phyloP scores from a whole-genome alignment of 2,329 filamentous ascomycete genomes.

The Fusarium subglutinans region DNA sequence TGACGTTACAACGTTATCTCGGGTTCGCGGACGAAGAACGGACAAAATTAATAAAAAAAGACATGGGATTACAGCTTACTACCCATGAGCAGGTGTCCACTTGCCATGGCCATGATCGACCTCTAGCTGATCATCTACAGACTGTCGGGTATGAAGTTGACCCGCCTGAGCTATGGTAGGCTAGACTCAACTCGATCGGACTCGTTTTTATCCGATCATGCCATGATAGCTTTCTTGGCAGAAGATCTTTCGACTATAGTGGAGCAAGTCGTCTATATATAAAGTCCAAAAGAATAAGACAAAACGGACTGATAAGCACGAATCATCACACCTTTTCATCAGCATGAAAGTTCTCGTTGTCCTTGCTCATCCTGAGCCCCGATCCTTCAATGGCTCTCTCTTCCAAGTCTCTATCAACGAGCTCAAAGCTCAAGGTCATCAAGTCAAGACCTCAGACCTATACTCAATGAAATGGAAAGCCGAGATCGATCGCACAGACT shows the following conservation, averaged over 20 bases:
- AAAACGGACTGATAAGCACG: fast-evolving
- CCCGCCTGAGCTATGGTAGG: background rate
- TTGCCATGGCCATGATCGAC: background rate
- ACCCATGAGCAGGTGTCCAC: background rate
- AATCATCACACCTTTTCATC: background rate
- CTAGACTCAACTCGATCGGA: background rate
- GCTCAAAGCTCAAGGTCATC: conserved; percentile 16
- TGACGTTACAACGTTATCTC: background rate
- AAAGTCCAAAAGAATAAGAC: background rate
- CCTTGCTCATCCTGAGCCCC: conserved; percentile 24
- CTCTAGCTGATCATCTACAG: background rate
- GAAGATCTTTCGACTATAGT: background rate
- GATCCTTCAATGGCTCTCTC: conserved; percentile 11
- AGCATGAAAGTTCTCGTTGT: conserved; percentile 16
- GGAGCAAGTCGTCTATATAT: background rate
- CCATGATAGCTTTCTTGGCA: background rate
- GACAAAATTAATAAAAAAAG: background rate
- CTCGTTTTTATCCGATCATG: background rate
- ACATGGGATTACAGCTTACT: background rate
- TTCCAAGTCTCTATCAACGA: conserved; percentile 8
- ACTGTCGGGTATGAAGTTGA: background rate
- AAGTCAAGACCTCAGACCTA: conserved; percentile 17
- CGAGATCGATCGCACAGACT: conserved; percentile 11
- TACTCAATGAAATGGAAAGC: conserved; percentile 30
- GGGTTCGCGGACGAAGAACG: background rate